A percentile compares a stretch with the other conserved stretches of the same genome.
phyloP scores from a whole-genome alignment of 1,139 yeast genomes.

The Blastobotrys malaysiensis region DNA sequence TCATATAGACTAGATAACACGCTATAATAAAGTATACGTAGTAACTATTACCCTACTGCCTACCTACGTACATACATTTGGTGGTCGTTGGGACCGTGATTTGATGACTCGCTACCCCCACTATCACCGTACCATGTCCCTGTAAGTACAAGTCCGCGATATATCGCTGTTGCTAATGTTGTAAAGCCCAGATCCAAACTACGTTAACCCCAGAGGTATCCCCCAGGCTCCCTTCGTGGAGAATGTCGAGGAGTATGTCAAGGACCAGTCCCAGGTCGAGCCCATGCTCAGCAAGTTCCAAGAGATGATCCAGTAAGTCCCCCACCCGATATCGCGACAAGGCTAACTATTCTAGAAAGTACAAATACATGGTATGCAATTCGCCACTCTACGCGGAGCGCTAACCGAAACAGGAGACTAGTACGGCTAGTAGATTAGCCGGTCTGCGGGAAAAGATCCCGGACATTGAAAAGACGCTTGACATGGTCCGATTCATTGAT shows the following conservation, averaged over 20 bases:
- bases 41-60: too few species aligned
- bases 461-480: slow-evolving; percentile 78
- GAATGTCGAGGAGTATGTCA: slow-evolving; percentile 68
- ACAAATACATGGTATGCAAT: slow-evolving; percentile 61
- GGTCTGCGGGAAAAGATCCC: slow-evolving; percentile 76
- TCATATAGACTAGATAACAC: too few species aligned
- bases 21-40: too few species aligned
- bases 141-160: too few species aligned
- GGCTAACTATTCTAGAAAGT: slow-evolving; percentile 37
- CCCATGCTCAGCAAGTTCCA: slow-evolving; percentile 63
- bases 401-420: slow-evolving; percentile 39
- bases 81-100: too few species aligned
- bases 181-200: slow-evolving; percentile 16
- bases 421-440: slow-evolving; percentile 62
- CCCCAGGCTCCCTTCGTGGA: slow-evolving; percentile 96
- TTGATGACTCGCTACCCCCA: too few species aligned
- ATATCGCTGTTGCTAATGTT: too few species aligned
- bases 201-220: slow-evolving; percentile 77
- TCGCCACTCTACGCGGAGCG: slow-evolving; percentile 16
- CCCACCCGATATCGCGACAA: not conserved
- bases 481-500: slow-evolving; percentile 59
- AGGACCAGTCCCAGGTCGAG: slow-evolving; percentile 66
- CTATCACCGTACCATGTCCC: too few species aligned
- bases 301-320: slow-evolving; percentile 54
- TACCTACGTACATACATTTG: too few species aligned